Evolutionary conservation across 768 basidiomycete genomes (phyloP), one percentile per base, ranked within the genome.

Genomic region (Russula abietina): DNA sequence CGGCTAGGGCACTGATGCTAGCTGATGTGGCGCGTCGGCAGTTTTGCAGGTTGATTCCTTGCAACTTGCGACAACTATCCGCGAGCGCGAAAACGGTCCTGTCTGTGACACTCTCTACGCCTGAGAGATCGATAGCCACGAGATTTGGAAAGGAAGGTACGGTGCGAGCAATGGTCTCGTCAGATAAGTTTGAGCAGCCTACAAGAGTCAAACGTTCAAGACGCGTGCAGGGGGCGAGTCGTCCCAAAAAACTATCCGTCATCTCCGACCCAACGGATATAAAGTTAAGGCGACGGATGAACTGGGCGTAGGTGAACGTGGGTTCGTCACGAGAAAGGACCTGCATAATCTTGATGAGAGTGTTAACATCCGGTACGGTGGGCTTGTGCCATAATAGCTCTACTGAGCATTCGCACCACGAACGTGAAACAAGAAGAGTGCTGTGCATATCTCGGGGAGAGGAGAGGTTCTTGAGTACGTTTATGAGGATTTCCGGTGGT

Each of bases 301-400:
- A 93, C 59, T 80, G 79, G 48, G 91, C 81, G 71, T 98, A 98
- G 11, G 88, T 85, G 76, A 98, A 97, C 0, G 90, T 89, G 70
- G 87, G 83, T 59, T 86, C 81, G 22, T 80, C 74, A 43, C 77
- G 75, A 32, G 79, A 76, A 67, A 98, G 78, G 54, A 93, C 79
- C 60, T 80, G 77, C 69, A 91, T 82, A 83, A 98, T 87, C 74
- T 86, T 86, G 71, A 86, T 80, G 58, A 97, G 82, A 41, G 88
- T 87, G 59, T 80, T 75, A 60, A 84, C 78, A 61, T 83, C 83
- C 28, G 84, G 77, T 71, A 98, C 85, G 57, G 79, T 79, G 22
- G 95, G 95, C 70, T 91, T 89, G 74, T 93, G 88, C 95, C 95
- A 99, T 26, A 98, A 80, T 24, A 98, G 81, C 73, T 98, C 92